Base-by-base conservation (phyloP, 495 filamentous ascomycete genomes). In the Aspergillus sclerotioniger region DNA sequence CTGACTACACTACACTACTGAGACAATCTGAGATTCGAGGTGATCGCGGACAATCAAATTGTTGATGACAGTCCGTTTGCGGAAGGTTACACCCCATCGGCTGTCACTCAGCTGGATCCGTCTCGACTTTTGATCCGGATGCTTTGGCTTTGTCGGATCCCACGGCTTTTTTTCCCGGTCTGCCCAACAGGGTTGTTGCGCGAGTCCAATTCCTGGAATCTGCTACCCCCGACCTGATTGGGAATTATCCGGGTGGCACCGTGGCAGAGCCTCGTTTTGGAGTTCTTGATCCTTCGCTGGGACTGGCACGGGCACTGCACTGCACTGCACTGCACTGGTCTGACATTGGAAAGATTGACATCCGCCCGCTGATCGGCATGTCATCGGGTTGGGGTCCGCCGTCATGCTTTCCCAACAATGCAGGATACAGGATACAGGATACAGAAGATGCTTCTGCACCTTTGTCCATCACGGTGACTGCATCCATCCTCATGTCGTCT, bases 61-160 rank as follows among this genome's bases (percentile, higher is more conserved):
- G 47, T 57, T 50, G 12, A 17, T 33, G n/a, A 51, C 31, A 31
- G n/a, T 28, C 44, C 45, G 17, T 19, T 19, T 59, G 33, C 8
- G 57, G 57, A 59, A 54, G 35, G 35, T 55, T 51, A 52, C 53
- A 56, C 44, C 33, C 52, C 47, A 54, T 51, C 52, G 43, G 58
- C 52, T 55, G 52, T 60, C 58, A 60, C 45, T 44, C 13, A 51
- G 46, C 52, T 41, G 35, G 8, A 46, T 50, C 31, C 28, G 32
- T 51, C 35, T 7, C 17, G 35, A 50, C 35, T 43, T 12, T 32
- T 13, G 28, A n/a, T 16, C 8, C 16, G 12, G 21, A 50, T 25
- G 28, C 7, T 8, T 50, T 57, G 28, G 17, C 47, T 28, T 44
- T 41, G 7, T 57, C 47, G 46, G 33, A 51, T 57, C 47, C 20